A percentile compares a stretch with the other conserved stretches of the same genome.
Conservation (phyloP, 176 grass and related monocot species). For the Carex cristatella region DNA sequence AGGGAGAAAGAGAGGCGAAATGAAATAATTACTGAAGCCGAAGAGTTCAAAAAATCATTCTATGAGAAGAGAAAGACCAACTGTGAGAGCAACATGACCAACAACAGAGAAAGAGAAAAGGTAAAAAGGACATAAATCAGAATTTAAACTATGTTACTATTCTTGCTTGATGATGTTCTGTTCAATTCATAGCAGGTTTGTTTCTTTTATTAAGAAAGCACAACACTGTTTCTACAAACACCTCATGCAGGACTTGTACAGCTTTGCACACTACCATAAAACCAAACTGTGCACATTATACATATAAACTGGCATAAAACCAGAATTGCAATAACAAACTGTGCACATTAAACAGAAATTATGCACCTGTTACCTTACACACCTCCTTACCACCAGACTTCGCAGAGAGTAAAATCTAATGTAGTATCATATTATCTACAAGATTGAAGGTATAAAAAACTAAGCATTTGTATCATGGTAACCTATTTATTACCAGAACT, state of each 20-base stretch:
- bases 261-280: background rate
- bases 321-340: background rate
- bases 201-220: background rate
- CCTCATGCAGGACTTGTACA: background rate
- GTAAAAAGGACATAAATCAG: conserved; percentile 21
- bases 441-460: background rate
- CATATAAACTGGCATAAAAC: background rate
- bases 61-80: conserved; percentile 47
- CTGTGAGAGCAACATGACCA: conserved; percentile 34
- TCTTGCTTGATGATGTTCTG: background rate
- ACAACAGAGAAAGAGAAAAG: conserved; percentile 70
- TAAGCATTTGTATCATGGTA: background rate
- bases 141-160: background rate
- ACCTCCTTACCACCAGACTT: too few relatives aligned
- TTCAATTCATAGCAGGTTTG: background rate
- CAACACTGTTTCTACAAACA: background rate
- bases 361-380: background rate
- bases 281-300: background rate
- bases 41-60: conserved; percentile 58
- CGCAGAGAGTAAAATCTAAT: background rate
- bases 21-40: conserved; percentile 55
- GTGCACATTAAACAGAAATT: background rate
- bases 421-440: background rate
- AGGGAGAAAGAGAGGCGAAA: conserved; percentile 58
- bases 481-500: background rate